phyloP scores from a whole-genome alignment of 257 asterid species.

The Scutellaria barbata region DNA sequence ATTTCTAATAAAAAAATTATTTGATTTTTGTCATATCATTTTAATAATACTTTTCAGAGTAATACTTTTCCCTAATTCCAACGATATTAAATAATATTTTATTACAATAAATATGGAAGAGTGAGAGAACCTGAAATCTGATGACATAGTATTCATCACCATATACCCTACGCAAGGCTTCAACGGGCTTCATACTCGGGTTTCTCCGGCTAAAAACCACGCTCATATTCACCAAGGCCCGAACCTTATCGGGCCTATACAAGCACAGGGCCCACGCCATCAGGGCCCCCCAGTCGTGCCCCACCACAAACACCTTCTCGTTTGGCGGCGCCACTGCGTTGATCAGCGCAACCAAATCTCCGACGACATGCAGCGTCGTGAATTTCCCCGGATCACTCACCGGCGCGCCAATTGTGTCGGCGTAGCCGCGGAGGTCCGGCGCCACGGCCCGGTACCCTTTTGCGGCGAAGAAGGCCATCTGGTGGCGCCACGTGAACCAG shows the following conservation, averaged over 20 bases:
- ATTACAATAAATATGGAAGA: too few relatives aligned
- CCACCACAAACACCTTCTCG: slow-evolving; percentile 74
- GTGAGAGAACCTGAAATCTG: slow-evolving; percentile 68
- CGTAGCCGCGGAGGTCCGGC: slow-evolving; percentile 88
- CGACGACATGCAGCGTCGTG: slow-evolving; percentile 66
- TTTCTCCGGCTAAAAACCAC: slow-evolving; percentile 57
- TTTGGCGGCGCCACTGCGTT: slow-evolving; percentile 45
- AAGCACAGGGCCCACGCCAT: slow-evolving; percentile 73
- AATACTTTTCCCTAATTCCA: too few relatives aligned
- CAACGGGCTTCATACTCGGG: slow-evolving; percentile 55
- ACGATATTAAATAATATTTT: too few relatives aligned
- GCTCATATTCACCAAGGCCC: slow-evolving; percentile 75
- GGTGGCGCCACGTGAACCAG: slow-evolving; percentile 93
- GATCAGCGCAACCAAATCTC: slow-evolving; percentile 60
- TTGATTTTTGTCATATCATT: too few relatives aligned
- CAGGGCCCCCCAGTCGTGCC: slow-evolving; percentile 86
- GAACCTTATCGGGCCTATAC: slow-evolving; percentile 75
- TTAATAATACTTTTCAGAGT: too few relatives aligned
- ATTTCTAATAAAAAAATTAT: too few relatives aligned
- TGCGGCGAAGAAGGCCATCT: slow-evolving; percentile 61
- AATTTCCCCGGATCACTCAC: slow-evolving; percentile 48
- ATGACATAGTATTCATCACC: slow-evolving; percentile 72
- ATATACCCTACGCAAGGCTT: slow-evolving; percentile 51
- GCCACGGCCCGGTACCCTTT: slow-evolving; percentile 70
- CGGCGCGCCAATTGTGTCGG: slow-evolving; percentile 61